phyloP scores from a whole-genome alignment of 2,329 filamentous ascomycete genomes.

The Xylaria sp. region DNA sequence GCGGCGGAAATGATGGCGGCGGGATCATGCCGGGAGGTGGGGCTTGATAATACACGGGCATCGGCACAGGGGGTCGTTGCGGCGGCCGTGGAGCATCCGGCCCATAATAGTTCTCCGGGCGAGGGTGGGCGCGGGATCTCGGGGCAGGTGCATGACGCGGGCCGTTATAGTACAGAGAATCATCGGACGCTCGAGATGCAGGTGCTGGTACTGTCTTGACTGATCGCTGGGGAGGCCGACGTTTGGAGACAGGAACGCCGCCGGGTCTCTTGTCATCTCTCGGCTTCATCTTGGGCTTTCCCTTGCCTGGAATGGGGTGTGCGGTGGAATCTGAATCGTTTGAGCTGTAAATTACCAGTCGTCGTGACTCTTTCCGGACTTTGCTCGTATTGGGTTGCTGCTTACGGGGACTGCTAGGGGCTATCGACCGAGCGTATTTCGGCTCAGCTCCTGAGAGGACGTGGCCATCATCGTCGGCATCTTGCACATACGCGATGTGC shows the following conservation, averaged over 20 bases:
- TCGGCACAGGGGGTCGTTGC: constrained; percentile 34
- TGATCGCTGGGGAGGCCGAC: constrained; percentile 34
- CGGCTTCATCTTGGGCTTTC: constrained; percentile 24
- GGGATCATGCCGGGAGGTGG: constrained; percentile 28
- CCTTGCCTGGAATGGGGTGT: constrained; percentile 28
- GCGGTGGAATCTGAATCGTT: constrained; percentile 33
- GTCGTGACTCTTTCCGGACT: constrained; percentile 39
- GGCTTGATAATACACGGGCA: constrained; percentile 34
- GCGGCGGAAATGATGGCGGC: constrained; percentile 24
- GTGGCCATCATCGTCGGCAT: constrained; percentile 46
- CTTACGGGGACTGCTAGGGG: constrained; percentile 40
- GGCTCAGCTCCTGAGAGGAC: constrained; percentile 35
- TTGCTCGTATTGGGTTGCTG: constrained; percentile 49
- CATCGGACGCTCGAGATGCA: constrained; percentile 33
- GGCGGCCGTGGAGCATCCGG: constrained; percentile 20
- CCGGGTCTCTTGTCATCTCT: constrained; percentile 32
- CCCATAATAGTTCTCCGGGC: constrained; percentile 37
- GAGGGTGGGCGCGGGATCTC: constrained; percentile 39
- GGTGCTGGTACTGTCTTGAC: constrained; percentile 35
- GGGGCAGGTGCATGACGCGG: constrained; percentile 31
- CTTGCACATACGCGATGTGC: constrained; percentile 43
- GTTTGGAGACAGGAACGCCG: constrained; percentile 21
- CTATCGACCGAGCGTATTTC: constrained; percentile 44
- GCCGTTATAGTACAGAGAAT: constrained; percentile 38
- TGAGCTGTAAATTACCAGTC: constrained; percentile 38